Conservation (phyloP, 108 stramenopile species). For the Cyclotella baltica region DNA sequence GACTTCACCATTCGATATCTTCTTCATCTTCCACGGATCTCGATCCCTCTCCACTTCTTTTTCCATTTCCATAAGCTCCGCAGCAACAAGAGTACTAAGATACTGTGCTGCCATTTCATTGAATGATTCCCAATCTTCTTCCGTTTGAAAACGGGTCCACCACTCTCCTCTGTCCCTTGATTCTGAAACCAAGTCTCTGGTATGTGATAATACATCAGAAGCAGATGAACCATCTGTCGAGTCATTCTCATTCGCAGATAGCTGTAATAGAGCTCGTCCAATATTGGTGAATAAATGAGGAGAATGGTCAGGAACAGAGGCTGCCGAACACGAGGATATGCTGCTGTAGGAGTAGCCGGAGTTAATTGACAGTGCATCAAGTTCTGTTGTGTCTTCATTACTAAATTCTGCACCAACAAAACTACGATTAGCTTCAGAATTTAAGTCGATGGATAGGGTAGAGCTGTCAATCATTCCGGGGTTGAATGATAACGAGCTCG, state of each 20-base stretch:
- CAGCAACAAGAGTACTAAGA: slow-evolving; percentile 12
- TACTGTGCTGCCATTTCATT: slow-evolving; percentile 8
- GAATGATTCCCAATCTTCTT: slow-evolving; percentile 38
- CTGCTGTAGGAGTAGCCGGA: slow-evolving; percentile 12
- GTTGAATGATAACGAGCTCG: slow-evolving; percentile 14
- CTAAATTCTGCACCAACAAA: not conserved
- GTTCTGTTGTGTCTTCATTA: not conserved
- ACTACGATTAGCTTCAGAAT: not conserved
- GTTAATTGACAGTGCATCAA: slow-evolving; percentile 2
- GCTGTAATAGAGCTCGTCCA: slow-evolving; percentile 20
- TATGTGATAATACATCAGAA: not conserved
- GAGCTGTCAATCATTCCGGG: slow-evolving; percentile 35
- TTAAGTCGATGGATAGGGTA: not conserved
- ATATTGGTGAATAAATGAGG: slow-evolving; percentile 23
- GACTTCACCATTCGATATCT: not conserved
- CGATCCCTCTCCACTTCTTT: not conserved
- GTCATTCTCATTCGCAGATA: slow-evolving; percentile 26
- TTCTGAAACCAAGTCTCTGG: not conserved
- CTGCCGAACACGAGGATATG: slow-evolving; percentile 13
- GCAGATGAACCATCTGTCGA: not conserved
- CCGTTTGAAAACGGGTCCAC: slow-evolving; percentile 36
- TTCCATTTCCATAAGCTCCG: slow-evolving; percentile 13
- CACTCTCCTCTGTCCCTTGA: not conserved
- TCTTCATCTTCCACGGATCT: slow-evolving; percentile 9
- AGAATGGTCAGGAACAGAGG: not conserved